Evolutionary conservation across 2,329 filamentous ascomycete genomes (phyloP), one percentile per base, ranked within the genome.

Genomic region (Colletotrichum lentis): DNA sequence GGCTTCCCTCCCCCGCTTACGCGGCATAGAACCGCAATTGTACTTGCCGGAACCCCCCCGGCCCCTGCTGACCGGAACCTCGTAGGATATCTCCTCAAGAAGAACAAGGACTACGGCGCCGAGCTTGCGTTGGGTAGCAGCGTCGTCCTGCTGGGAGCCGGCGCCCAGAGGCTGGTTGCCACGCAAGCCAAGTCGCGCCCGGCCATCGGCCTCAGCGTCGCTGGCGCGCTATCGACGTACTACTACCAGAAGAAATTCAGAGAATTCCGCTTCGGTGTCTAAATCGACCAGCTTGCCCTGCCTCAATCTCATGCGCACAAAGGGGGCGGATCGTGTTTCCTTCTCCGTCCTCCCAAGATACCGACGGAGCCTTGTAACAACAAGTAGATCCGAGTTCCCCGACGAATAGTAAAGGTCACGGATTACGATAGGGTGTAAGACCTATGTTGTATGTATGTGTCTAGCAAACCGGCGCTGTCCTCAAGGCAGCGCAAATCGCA

Each of bases 221-320:
- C 70, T 0, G 79, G 79, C 46, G 73, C 72, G 37, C 71, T 81
- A 16, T 78, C 80, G 1, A 80, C 78, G 0, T 80, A 70, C 43
- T 81, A 81, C 70, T 81, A 81, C 69, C 77, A 80, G 71, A 80
- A 80, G 72, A 81, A 81, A 72, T 76, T 76, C 60, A 75, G 77
- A 35, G 80, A 81, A 66, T 80, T 81, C 67, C 73, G 73, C 18
- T 80, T 74, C n/a, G 79, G 79, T 11, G 78, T 80, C 2, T 81
- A 66, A 73, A 46, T 37, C 20, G 20, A 20, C 22, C 22, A 27
- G 46, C 27, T 14, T 16, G 22, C 22, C 46, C 22, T 49, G 46
- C 46, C 3, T 49, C 22, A 12, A 7, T 27, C 12, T 49, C 22
- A 24, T 6, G 22, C 20, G 16, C 24, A 16, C 22, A 27, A 35